phyloP scores from a whole-genome alignment of 2,329 filamentous ascomycete species.

The Alternaria novae-zelandiae region DNA sequence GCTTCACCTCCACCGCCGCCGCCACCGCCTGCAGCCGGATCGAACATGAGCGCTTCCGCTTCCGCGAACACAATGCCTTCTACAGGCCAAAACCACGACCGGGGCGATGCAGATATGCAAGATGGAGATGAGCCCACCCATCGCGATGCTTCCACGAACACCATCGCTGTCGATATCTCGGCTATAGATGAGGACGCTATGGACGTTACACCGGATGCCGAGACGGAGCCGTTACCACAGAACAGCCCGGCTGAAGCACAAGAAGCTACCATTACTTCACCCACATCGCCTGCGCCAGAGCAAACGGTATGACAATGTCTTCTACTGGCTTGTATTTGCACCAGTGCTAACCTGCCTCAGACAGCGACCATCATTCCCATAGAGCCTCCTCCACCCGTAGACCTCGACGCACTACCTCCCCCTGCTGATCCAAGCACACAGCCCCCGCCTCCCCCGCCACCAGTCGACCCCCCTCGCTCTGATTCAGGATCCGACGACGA shows the following conservation, averaged over 20 bases:
- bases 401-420: conserved; percentile 17
- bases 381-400: conserved; percentile 31
- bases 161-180: conserved; percentile 37
- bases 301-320: conserved; percentile 20
- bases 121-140: conserved; percentile 27
- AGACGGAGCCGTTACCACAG: conserved; percentile 31
- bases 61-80: conserved; percentile 40
- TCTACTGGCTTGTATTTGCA: not conserved
- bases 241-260: conserved; percentile 26
- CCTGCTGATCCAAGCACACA: conserved; percentile 30
- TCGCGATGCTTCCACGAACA: conserved; percentile 16
- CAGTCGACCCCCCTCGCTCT: conserved; percentile 35
- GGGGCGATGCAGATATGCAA: conserved; percentile 46
- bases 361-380: conserved; percentile 19
- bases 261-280: conserved; percentile 17
- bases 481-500: conserved; percentile 45
- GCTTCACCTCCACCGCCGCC: conserved; percentile 26
- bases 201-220: conserved; percentile 47
- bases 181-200: conserved; percentile 47
- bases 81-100: conserved; percentile 45
- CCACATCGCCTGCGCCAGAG: conserved; percentile 21
- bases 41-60: conserved; percentile 45
- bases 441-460: conserved; percentile 43
- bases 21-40: conserved; percentile 31
- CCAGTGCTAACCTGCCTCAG: conserved; percentile 7